Conservation (phyloP, 2,329 filamentous ascomycete genomes). For the Colletotrichum brevisporum region DNA sequence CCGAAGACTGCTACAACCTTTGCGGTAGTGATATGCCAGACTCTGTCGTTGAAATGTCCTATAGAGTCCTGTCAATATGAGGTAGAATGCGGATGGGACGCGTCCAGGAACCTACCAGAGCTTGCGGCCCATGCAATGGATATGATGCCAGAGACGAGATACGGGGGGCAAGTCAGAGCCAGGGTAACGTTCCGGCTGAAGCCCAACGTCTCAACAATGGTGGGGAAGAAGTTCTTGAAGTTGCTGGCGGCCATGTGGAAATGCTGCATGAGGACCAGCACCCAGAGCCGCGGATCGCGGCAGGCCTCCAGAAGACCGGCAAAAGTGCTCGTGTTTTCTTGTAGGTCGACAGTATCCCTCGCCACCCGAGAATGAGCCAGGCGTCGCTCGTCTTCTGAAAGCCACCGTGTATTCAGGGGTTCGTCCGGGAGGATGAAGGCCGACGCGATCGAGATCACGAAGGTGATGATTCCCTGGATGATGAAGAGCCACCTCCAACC, state of each 20-base stretch:
- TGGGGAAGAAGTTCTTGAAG: conserved; percentile 61
- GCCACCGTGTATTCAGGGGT: conserved; percentile 53
- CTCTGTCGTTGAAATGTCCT: conserved; percentile 58
- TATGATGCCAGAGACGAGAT: conserved; percentile 58
- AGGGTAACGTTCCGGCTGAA: conserved; percentile 55
- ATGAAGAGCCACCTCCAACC: conserved; percentile 66
- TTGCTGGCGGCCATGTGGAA: conserved; percentile 56
- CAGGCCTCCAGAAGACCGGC: conserved; percentile 43
- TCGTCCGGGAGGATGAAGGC: conserved; percentile 53
- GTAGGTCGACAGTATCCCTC: conserved; percentile 44
- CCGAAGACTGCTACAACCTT: conserved; percentile 56
- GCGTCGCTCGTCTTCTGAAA: conserved; percentile 53
- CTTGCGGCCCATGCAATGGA: conserved; percentile 58
- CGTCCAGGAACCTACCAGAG: conserved; percentile 48
- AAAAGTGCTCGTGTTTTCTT: conserved; percentile 55
- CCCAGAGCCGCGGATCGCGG: conserved; percentile 46
- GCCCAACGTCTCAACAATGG: conserved; percentile 50
- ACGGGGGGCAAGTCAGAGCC: conserved; percentile 62
- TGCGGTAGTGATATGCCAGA: conserved; percentile 55
- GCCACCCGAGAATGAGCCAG: conserved; percentile 57
- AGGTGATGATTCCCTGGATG: conserved; percentile 53
- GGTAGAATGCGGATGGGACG: conserved; percentile 43
- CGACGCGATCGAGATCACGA: conserved; percentile 47
- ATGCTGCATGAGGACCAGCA: conserved; percentile 46
- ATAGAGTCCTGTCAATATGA: conserved; percentile 43